phyloP scores from a whole-genome alignment of 2,329 filamentous ascomycete species.

The Leptographium radiaticola region DNA sequence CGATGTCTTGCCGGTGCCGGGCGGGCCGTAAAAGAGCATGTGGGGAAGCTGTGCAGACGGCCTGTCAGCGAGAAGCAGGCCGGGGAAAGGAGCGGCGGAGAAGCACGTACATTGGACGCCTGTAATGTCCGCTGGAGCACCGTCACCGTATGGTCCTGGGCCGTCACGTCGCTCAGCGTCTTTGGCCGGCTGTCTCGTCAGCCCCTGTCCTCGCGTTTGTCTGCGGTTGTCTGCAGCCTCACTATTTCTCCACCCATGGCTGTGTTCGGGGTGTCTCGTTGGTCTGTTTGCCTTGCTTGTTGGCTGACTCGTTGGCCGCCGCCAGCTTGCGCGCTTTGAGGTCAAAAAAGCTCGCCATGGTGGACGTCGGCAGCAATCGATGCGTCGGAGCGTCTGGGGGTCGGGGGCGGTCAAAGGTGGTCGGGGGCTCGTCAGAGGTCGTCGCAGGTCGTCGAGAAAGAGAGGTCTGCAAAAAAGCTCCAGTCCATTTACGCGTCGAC shows the following conservation, averaged over 20 bases:
- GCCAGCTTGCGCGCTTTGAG: slow-evolving; percentile 80
- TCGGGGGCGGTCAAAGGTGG: background rate
- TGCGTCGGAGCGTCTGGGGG: background rate
- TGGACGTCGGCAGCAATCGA: background rate
- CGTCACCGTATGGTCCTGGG: slow-evolving; percentile 92
- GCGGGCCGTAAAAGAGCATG: slow-evolving; percentile 98
- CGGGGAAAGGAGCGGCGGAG: background rate
- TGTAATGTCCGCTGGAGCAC: slow-evolving; percentile 87
- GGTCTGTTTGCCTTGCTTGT: slow-evolving; percentile 50
- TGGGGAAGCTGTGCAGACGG: slow-evolving; percentile 59
- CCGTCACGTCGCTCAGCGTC: slow-evolving; percentile 84
- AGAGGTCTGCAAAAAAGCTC: too few species aligned
- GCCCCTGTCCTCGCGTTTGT: slow-evolving; percentile 1
- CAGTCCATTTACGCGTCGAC: slow-evolving; percentile 8
- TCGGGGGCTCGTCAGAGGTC: too few species aligned
- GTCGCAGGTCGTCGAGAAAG: too few species aligned
- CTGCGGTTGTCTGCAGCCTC: slow-evolving; percentile 26
- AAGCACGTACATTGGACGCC: slow-evolving; percentile 61
- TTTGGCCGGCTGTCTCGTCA: slow-evolving; percentile 64
- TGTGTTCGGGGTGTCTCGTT: slow-evolving; percentile 57
- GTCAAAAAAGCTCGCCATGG: slow-evolving; percentile 89
- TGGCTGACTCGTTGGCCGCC: slow-evolving; percentile 48
- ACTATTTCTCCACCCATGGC: slow-evolving; percentile 99
- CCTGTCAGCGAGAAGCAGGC: background rate
- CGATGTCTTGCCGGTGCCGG: slow-evolving; percentile 94